Conservation (phyloP, 352 stramenopile genomes). For the Phytophthora capsici region DNA sequence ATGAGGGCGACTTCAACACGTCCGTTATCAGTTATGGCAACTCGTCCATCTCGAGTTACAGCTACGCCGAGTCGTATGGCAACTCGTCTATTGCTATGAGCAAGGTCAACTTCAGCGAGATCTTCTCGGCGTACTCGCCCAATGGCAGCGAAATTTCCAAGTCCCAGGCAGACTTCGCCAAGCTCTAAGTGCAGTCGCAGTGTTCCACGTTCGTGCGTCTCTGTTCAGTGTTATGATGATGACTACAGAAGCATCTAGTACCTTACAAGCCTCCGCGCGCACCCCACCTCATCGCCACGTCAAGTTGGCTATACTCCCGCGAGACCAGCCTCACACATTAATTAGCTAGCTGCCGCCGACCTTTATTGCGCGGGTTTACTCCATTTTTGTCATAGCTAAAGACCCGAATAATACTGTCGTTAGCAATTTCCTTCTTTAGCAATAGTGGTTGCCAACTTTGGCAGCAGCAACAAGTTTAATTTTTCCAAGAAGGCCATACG, state of each 20-base stretch:
- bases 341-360: constrained; percentile 12
- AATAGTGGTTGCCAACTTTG: too few species aligned
- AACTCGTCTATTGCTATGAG: constrained; percentile 62
- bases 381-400: constrained; percentile 20
- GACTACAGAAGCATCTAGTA: constrained; percentile 12
- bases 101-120: constrained; percentile 77
- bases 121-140: constrained; percentile 51
- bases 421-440: neutral
- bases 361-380: constrained; percentile 33
- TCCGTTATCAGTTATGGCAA: constrained; percentile 40
- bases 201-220: constrained; percentile 25
- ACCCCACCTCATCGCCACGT: constrained; percentile 5
- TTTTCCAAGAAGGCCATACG: too few species aligned
- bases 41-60: constrained; percentile 38
- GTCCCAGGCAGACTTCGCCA: constrained; percentile 54
- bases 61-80: constrained; percentile 54
- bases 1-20: constrained; percentile 25
- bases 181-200: constrained; percentile 44
- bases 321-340: constrained; percentile 22
- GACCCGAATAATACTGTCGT: neutral
- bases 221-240: constrained; percentile 22
- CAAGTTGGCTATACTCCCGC: constrained; percentile 23
- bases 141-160: constrained; percentile 48
- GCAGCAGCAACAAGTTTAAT: too few species aligned
- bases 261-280: constrained; percentile 5